phyloP scores from a whole-genome alignment of 768 basidiomycete genomes.

The Leccinum olivaceopallidum region DNA sequence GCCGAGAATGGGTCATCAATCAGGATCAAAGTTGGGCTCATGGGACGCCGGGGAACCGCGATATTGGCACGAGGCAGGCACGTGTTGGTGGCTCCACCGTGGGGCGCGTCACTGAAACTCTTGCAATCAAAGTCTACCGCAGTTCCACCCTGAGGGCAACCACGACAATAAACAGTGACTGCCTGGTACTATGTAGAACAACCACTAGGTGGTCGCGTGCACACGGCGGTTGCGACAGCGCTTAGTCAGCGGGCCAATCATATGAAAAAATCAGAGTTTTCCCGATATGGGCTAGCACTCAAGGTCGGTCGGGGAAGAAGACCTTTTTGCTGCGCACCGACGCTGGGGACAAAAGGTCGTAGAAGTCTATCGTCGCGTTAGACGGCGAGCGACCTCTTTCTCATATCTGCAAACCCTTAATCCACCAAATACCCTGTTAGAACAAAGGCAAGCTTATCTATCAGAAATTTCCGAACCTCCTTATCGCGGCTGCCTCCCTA shows the following conservation, averaged over 20 bases:
- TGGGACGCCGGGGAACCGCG: slow-evolving; percentile 18
- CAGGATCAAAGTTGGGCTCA: slow-evolving; percentile 16
- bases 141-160: neutral
- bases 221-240: neutral
- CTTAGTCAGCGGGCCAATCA: slow-evolving; percentile 35
- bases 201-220: slow-evolving; percentile 20
- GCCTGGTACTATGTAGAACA: neutral
- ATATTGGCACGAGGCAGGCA: slow-evolving; percentile 19
- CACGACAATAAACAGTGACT: neutral
- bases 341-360: slow-evolving; percentile 7
- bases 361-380: neutral
- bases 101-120: neutral
- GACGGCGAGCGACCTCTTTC: neutral
- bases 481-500: slow-evolving; percentile 30
- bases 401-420: neutral
- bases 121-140: neutral
- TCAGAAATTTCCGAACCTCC: slow-evolving; percentile 26
- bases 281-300: slow-evolving; percentile 19
- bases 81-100: slow-evolving; percentile 6
- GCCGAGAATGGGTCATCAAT: slow-evolving; percentile 14
- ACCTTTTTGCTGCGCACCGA: slow-evolving; percentile 15
- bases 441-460: slow-evolving; percentile 33
- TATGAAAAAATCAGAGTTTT: slow-evolving; percentile 20
- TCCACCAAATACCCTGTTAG: slow-evolving; percentile 29
- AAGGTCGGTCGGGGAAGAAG: neutral